Evolutionary conservation across 176 grass and related monocot genomes (phyloP).

Genomic region (Triticum dicoccoides): DNA sequence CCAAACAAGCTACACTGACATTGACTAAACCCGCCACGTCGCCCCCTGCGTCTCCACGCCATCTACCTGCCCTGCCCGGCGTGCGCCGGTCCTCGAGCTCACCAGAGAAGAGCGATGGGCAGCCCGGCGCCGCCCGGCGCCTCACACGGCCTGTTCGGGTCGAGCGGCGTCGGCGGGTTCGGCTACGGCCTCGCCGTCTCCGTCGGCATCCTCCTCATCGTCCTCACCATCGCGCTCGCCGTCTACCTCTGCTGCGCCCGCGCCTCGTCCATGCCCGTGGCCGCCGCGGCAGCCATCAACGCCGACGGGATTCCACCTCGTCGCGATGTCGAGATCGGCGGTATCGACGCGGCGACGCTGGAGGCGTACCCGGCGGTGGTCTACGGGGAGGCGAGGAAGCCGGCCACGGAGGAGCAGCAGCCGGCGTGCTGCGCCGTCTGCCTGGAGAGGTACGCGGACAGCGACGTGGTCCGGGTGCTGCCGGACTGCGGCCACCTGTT

Average conservation of each 20-base stretch:
- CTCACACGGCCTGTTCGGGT: constrained; percentile 19
- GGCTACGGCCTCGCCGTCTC: constrained; percentile 70
- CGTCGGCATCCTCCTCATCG: constrained; percentile 69
- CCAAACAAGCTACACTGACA: not conserved
- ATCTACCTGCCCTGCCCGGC: not conserved
- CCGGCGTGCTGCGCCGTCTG: not conserved
- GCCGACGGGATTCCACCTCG: not conserved
- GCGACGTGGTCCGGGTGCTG: not conserved
- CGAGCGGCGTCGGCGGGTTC: constrained; percentile 50
- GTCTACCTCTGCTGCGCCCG: constrained; percentile 72
- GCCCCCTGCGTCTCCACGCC: not conserved
- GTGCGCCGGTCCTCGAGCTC: not conserved
- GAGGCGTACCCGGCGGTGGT: constrained; percentile 51
- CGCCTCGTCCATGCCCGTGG: not conserved
- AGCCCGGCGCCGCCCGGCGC: not conserved
- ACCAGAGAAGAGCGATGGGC: not conserved
- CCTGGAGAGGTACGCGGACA: constrained; percentile 3
- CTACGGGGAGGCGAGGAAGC: constrained; percentile 42
- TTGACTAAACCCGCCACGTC: not conserved
- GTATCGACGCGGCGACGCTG: constrained; percentile 67
- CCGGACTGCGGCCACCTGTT: constrained; percentile 6
- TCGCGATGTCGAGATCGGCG: constrained; percentile 30
- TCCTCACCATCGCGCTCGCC: constrained; percentile 54
- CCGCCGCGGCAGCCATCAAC: not conserved
- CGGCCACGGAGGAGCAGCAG: not conserved